Conservation (phyloP, 1,284 basidiomycete species). For the Fomitopsis schrenkii region DNA sequence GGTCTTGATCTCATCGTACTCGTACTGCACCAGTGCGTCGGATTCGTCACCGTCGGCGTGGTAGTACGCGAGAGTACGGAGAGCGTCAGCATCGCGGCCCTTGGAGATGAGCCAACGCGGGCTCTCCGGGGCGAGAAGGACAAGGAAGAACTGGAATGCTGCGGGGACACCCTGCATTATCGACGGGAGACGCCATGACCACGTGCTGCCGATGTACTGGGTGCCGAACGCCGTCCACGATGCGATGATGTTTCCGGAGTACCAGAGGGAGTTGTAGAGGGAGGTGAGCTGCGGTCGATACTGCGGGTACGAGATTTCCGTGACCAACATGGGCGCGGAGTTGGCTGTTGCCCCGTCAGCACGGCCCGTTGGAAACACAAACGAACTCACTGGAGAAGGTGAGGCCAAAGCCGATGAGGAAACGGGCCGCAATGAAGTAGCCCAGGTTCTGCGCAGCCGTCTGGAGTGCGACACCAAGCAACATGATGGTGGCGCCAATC, state of each 20-base stretch:
- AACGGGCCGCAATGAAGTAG: slow-evolving; percentile 82
- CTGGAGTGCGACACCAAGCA: slow-evolving; percentile 60
- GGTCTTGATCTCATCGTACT: slow-evolving; percentile 74
- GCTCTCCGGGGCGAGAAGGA: slow-evolving; percentile 61
- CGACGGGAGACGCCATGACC: slow-evolving; percentile 71
- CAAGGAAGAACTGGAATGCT: slow-evolving; percentile 49
- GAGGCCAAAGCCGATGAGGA: slow-evolving; percentile 77
- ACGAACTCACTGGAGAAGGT: slow-evolving; percentile 54
- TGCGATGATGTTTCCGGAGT: slow-evolving; percentile 32
- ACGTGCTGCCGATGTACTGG: slow-evolving; percentile 54
- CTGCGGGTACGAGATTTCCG: slow-evolving; percentile 59
- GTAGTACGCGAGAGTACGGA: slow-evolving; percentile 59
- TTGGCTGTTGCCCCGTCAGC: slow-evolving; percentile 35
- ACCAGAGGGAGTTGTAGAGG: no score
- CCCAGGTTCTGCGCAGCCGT: slow-evolving; percentile 67
- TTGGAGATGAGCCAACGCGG: slow-evolving; percentile 64
- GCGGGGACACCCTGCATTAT: slow-evolving; percentile 57
- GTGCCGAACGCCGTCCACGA: slow-evolving; percentile 73
- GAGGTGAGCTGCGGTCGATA: not conserved
- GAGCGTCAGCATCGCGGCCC: slow-evolving; percentile 52
- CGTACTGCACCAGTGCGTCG: slow-evolving; percentile 70
- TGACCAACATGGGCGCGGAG: slow-evolving; percentile 69
- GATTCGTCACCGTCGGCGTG: slow-evolving; percentile 60
- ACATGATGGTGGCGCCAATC: slow-evolving; percentile 62
- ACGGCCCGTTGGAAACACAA: not conserved